Evolutionary conservation across 208 protist species (phyloP).

Genomic region (Blastocrithidia nonstop): DNA sequence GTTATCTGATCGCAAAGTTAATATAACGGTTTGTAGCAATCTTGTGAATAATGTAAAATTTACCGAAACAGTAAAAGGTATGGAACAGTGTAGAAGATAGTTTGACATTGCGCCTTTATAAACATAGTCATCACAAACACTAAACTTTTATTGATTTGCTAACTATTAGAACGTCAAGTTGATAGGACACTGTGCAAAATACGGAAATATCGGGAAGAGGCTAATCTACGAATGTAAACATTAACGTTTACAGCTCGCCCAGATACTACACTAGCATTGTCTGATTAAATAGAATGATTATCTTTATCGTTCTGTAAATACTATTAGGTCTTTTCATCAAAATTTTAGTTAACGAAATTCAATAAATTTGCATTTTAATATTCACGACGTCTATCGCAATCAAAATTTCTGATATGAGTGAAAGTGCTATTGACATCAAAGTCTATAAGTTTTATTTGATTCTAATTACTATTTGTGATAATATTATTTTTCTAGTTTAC

Average conservation of each 20-base stretch:
- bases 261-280: too few relatives aligned
- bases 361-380: too few relatives aligned
- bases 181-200: slow-evolving; percentile 53
- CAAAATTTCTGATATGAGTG: too few relatives aligned
- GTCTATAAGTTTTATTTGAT: too few relatives aligned
- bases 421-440: too few relatives aligned
- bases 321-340: too few relatives aligned
- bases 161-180: slow-evolving; percentile 64
- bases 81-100: slow-evolving; percentile 53
- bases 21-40: slow-evolving; percentile 56
- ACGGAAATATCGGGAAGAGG: slow-evolving; percentile 37
- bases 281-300: too few relatives aligned
- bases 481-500: too few relatives aligned
- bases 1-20: slow-evolving; percentile 61
- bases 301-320: too few relatives aligned
- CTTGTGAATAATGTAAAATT: slow-evolving; percentile 40
- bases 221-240: slow-evolving; percentile 50
- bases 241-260: slow-evolving; percentile 61
- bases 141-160: slow-evolving; percentile 64
- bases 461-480: too few relatives aligned
- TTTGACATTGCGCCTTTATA: slow-evolving; percentile 24
- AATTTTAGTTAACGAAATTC: too few relatives aligned
- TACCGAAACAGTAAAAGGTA: slow-evolving; percentile 68
- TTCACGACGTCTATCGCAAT: too few relatives aligned
- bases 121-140: slow-evolving; percentile 54